Evolutionary conservation across 176 grass and related monocot genomes (phyloP), one percentile per base, ranked within the genome.

Genomic region (Avena insularis): DNA sequence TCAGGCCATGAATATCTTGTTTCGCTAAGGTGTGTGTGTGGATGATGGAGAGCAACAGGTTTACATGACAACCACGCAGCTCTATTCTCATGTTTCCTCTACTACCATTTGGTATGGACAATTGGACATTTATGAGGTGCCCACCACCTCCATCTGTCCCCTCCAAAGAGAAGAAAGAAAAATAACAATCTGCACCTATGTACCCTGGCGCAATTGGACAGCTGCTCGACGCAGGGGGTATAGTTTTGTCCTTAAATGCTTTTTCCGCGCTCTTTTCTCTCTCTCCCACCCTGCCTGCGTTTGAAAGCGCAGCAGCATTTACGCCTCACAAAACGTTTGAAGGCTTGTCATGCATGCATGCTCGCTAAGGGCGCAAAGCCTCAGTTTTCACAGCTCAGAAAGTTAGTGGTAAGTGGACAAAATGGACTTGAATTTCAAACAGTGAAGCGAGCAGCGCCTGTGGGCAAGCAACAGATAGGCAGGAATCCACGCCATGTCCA

Each of bases 201-300:
- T 71, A 51, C 72, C 64, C 84, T 78, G 73, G 77, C 80, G 62
- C 46, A 64, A 74, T 87, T 87, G 80, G 74, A 90, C 84, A 86
- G 77, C 85, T 87, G 57, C 56, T 74, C 75, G 66, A 59, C 5
- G 83, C 59, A 84, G 48, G 50, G 84, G 89, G 89, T 87, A 79
- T 87, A 87, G 55, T 91, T 91, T 91, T 91, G 81, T 80, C 81
- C 85, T 87, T 91, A 80, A 91, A 91, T 84, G 75, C 23, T 31
- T 74, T 51, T 59, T 62, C 6, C 35, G 48, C 56, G 75, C 48
- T 67, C 56, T 55, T 55, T 27, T 63, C 54, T 9, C 47, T 9
- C 47, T 6, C 46, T 25, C 13, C 36, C 51, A 3, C 20, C 12
- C 72, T 8, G 19, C 8, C 71, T 4, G 11, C 67, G 80, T 82